These are phyloP conservation scores for Senecio squalidus DNA, from an alignment of 140 eudicot species.

Conservation along the genomic window DNA sequence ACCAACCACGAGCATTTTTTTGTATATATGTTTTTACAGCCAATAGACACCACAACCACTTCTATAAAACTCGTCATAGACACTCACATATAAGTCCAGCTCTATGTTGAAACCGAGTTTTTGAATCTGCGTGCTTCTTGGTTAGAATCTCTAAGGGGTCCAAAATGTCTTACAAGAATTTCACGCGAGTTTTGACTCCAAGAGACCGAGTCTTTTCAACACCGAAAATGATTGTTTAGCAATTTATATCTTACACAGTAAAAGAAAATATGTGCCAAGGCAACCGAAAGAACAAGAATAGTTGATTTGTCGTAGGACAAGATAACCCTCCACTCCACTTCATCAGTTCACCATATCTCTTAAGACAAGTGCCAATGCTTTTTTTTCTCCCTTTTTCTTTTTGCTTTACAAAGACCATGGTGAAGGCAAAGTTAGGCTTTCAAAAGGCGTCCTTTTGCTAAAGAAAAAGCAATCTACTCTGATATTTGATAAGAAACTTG, in stretches of 20 bases:
- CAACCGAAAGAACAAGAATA: neutral
- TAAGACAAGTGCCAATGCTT: slow-evolving; percentile 14
- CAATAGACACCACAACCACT: too few species aligned
- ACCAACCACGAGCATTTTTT: too few species aligned
- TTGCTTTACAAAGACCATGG: slow-evolving; percentile 18
- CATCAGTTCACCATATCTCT: neutral
- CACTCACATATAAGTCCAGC: too few species aligned
- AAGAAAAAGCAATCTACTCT: slow-evolving; percentile 12
- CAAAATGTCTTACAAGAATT: too few species aligned
- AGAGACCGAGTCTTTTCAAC: neutral
- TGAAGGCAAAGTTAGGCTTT: slow-evolving; percentile 4
- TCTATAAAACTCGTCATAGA: too few species aligned
- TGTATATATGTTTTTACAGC: too few species aligned
- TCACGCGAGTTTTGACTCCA: too few species aligned
- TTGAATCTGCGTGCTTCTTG: too few species aligned
- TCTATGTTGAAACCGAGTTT: too few species aligned
- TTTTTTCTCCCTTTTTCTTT: neutral
- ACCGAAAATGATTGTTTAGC: neutral
- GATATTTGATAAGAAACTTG: slow-evolving; percentile 3
- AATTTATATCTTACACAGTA: neutral
- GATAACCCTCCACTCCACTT: slow-evolving; percentile 23
- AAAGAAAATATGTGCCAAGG: neutral
- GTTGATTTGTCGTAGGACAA: slow-evolving; percentile 3
- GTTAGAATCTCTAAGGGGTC: too few species aligned
- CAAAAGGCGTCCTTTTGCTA: slow-evolving; percentile 9